phyloP scores from a whole-genome alignment of 768 basidiomycete genomes.

The Mycena floridula region DNA sequence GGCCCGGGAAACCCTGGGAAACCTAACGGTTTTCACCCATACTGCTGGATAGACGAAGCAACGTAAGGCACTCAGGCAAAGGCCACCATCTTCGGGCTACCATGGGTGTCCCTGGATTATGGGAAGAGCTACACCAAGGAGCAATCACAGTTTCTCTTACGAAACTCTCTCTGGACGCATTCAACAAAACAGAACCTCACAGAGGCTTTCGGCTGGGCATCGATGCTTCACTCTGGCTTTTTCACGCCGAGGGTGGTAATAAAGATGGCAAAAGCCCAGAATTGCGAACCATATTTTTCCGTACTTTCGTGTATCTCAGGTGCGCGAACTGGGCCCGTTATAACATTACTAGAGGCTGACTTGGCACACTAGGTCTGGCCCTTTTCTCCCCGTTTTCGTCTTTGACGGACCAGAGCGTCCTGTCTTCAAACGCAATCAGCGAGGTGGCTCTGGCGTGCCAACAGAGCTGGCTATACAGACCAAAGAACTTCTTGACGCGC shows the following conservation, averaged over 20 bases:
- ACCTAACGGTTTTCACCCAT: too few species aligned
- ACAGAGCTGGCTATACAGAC: slow-evolving; percentile 69
- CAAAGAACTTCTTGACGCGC: slow-evolving; percentile 73
- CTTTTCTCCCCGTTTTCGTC: slow-evolving; percentile 84
- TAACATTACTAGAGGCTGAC: too few species aligned
- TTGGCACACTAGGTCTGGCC: too few species aligned
- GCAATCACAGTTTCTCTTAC: slow-evolving; percentile 6
- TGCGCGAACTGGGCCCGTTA: too few species aligned
- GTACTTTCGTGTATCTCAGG: slow-evolving; percentile 72
- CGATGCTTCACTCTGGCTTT: slow-evolving; percentile 64
- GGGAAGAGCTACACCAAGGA: slow-evolving; percentile 33
- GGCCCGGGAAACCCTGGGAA: too few species aligned
- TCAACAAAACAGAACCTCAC: slow-evolving; percentile 73
- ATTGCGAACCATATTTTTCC: slow-evolving; percentile 69
- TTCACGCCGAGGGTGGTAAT: slow-evolving; percentile 45
- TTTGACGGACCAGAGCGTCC: slow-evolving; percentile 89
- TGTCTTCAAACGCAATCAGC: slow-evolving; percentile 72
- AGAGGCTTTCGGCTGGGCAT: slow-evolving; percentile 83
- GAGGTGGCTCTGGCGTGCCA: slow-evolving; percentile 50
- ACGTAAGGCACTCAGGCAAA: too few species aligned
- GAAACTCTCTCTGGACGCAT: slow-evolving; percentile 69
- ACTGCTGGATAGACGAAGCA: too few species aligned
- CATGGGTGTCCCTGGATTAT: slow-evolving; percentile 48
- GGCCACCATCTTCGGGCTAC: too few species aligned
- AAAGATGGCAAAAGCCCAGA: slow-evolving; percentile 61